phyloP scores from a whole-genome alignment of 352 stramenopile species.

The Pythium oligandrum region DNA sequence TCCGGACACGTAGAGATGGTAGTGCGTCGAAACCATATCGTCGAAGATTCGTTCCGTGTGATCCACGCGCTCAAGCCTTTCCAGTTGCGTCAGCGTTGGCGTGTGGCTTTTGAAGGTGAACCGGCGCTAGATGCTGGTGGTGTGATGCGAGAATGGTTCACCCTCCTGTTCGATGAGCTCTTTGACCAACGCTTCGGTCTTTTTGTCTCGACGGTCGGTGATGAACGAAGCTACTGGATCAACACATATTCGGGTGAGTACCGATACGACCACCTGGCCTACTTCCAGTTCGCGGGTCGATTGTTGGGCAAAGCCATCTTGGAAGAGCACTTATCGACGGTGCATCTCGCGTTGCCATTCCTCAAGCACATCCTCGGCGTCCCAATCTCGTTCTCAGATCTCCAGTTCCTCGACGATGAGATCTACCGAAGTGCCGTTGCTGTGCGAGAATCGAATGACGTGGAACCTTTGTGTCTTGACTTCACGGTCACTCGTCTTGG shows the following conservation, averaged over 20 bases:
- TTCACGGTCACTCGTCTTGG: constrained; percentile 75
- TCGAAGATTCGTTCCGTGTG: constrained; percentile 85
- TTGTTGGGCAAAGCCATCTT: constrained; percentile 87
- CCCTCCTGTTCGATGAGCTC: constrained; percentile 71
- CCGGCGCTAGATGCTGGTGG: constrained; percentile 82
- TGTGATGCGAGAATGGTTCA: constrained; percentile 90
- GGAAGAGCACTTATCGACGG: constrained; percentile 75
- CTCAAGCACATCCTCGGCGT: constrained; percentile 87
- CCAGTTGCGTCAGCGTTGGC: constrained; percentile 78
- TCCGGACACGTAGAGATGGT: constrained; percentile 72
- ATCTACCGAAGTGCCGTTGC: constrained; percentile 72
- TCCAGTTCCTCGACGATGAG: constrained; percentile 86
- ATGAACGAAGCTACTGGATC: constrained; percentile 83
- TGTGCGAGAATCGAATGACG: constrained; percentile 67
- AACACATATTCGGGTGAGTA: constrained; percentile 66
- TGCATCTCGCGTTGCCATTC: constrained; percentile 77
- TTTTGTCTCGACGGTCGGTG: constrained; percentile 64
- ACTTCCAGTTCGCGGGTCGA: constrained; percentile 75
- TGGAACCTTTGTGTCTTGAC: constrained; percentile 72
- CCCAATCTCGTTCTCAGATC: constrained; percentile 85
- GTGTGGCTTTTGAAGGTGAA: constrained; percentile 84
- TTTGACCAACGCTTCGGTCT: constrained; percentile 79
- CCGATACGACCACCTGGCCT: constrained; percentile 57
- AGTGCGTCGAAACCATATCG: constrained; percentile 73
- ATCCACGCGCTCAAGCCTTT: constrained; percentile 75